Evolutionary conservation across 2,329 filamentous ascomycete species (phyloP), one percentile per base, ranked within the genome.

Genomic region (Colletotrichum spinosum): DNA sequence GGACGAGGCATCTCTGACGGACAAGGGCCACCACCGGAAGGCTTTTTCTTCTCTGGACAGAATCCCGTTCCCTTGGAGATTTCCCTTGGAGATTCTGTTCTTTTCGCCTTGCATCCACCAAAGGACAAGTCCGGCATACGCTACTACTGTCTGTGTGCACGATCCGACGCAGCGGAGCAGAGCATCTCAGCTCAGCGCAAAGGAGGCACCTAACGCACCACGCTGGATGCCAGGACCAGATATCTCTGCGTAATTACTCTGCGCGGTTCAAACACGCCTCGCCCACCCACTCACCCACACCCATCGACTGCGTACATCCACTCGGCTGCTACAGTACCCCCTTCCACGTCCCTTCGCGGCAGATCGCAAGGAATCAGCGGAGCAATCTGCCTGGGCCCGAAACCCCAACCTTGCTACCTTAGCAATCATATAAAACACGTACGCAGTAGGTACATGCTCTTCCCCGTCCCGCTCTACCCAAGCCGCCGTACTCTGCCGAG

Each of bases 341-440:
- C 13, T 17, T 17, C 17, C 17, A 17, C 17, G 17, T 17, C 17
- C 17, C 17, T 57, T 51, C 55, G 46, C 45, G 55, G 55, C 51
- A 58, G 55, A 58, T 58, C 55, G 38, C 46, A 51, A 58, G 46
- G 46, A 51, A 58, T 37, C 55, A 44, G 46, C 55, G 55, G 55
- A 58, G 55, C 33, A 57, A 49, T 35, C 15, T 51, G 55, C 46
- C 46, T 33, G 42, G 48, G 13, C 45, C 46, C 55, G 46, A 51
- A 58, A 37, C 55, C 55, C 55, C 55, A 46, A 44, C 48, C 55
- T 25, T 15, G 46, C 54, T 17, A 17, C 17, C 17, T 17, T 17
- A 17, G 17, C 17, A 17, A 17, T 17, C 17, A 17, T 17, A 17
- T 17, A 17, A 17, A 17, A 17, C 17, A 17, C 17, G 3, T 17